A percentile compares a stretch with the other conserved stretches of the same genome.
Evolutionary conservation across 805 yeast genomes (phyloP).

Genomic region (Cyberlindnera suaveolens): DNA sequence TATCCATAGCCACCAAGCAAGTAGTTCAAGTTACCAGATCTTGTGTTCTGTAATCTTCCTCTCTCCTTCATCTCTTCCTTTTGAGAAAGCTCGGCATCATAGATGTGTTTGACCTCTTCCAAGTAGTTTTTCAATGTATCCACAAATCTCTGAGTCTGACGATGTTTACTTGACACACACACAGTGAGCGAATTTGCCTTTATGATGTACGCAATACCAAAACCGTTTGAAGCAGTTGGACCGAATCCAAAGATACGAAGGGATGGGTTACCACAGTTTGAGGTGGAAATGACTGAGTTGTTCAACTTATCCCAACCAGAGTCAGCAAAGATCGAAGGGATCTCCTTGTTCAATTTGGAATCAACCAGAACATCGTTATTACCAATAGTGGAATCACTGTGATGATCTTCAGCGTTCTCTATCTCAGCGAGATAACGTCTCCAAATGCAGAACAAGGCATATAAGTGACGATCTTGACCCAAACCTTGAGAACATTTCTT

Average conservation of each 20-base stretch:
- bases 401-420: constrained; percentile 25
- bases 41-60: constrained; percentile 23
- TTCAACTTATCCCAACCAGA: constrained; percentile 83
- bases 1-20: constrained; percentile 83
- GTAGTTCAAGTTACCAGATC: constrained; percentile 32
- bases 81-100: constrained; percentile 25
- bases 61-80: constrained; percentile 14
- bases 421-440: constrained; percentile 44
- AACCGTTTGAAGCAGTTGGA: constrained; percentile 85
- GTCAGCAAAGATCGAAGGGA: constrained; percentile 79
- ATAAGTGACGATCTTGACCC: constrained; percentile 91
- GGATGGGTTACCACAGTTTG: constrained; percentile 91
- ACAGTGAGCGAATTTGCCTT: constrained; percentile 73
- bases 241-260: constrained; percentile 85
- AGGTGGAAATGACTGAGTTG: constrained; percentile 72
- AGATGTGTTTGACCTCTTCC: constrained; percentile 49
- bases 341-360: constrained; percentile 23
- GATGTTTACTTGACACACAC: constrained; percentile 80
- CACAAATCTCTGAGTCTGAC: constrained; percentile 77
- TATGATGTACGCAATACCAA: constrained; percentile 88
- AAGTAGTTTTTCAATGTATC: constrained; percentile 61
- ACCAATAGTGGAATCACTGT: constrained; percentile 18
- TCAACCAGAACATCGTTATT: constrained; percentile 5
- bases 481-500: constrained; percentile 64
- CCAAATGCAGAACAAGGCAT: constrained; percentile 86